Conservation (phyloP, 2,329 filamentous ascomycete genomes). For the Aspergillus amoenus region DNA sequence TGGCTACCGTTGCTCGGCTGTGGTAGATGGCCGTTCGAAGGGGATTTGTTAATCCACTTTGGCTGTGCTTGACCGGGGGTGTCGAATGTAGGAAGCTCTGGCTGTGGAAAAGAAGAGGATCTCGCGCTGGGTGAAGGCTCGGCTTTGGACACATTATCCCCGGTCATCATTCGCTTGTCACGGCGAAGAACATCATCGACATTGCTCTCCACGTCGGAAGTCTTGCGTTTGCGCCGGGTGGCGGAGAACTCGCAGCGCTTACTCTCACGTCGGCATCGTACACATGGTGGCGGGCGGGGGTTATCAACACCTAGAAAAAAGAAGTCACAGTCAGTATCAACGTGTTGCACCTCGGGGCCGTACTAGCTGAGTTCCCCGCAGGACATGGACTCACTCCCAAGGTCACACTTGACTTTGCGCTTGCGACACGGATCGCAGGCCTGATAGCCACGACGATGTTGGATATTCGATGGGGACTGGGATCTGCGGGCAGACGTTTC, state of each 20-base stretch:
- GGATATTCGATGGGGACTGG: constrained; percentile 30
- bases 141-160: constrained; percentile 39
- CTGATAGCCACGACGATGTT: constrained; percentile 50
- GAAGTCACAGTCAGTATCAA: constrained; percentile 7
- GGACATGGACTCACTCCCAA: constrained; percentile 41
- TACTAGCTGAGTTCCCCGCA: not conserved
- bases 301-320: constrained; percentile 68
- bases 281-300: constrained; percentile 89
- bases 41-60: constrained; percentile 32
- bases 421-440: constrained; percentile 51
- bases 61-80: constrained; percentile 11
- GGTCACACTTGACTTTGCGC: constrained; percentile 51
- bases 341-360: not conserved
- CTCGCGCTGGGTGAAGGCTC: constrained; percentile 25
- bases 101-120: constrained; percentile 26
- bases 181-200: constrained; percentile 42
- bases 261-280: constrained; percentile 87
- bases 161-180: constrained; percentile 54
- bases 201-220: constrained; percentile 49
- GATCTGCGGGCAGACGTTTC: constrained; percentile 27
- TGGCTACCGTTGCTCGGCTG: constrained; percentile 21
- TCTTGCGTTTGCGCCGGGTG: constrained; percentile 87
- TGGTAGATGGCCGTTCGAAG: constrained; percentile 21
- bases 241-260: constrained; percentile 98
- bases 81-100: constrained; percentile 17